Percentiles rank a stretch among this genome's conserved stretches.
Conservation (phyloP, 148 eudicot genomes). For the Spergularia marina region DNA sequence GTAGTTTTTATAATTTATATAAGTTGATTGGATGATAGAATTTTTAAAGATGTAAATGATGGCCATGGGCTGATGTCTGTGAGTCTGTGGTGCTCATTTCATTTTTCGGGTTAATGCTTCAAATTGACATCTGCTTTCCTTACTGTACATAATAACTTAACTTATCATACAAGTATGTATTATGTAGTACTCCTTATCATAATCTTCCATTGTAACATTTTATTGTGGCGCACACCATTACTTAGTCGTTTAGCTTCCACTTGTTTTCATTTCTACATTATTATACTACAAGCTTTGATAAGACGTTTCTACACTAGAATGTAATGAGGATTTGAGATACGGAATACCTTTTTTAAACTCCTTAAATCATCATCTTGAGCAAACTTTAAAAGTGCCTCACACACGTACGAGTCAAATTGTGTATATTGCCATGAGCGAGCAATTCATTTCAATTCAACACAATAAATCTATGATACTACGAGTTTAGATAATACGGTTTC, state of each 20-base stretch:
- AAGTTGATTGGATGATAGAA: slow-evolving; percentile 14
- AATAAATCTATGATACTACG: not conserved
- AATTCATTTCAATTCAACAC: not conserved
- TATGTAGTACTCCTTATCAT: too few relatives aligned
- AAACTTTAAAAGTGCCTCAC: too few relatives aligned
- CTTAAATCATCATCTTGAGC: too few relatives aligned
- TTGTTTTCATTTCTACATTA: not conserved
- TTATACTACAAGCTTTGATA: not conserved
- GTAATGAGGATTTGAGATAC: too few relatives aligned
- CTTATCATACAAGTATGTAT: too few relatives aligned
- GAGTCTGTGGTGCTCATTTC: not conserved
- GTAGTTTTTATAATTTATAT: not conserved
- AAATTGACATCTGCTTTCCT: not conserved
- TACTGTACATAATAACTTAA: too few relatives aligned
- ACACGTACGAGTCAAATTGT: too few relatives aligned
- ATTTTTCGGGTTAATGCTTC: slow-evolving; percentile 15
- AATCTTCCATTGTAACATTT: not conserved
- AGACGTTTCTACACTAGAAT: not conserved
- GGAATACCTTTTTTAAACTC: too few relatives aligned
- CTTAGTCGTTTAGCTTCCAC: not conserved
- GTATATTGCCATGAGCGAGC: too few relatives aligned
- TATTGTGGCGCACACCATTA: not conserved
- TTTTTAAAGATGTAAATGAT: not conserved
- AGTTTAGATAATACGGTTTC: not conserved
- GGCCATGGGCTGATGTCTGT: not conserved